Conservation (phyloP, 352 stramenopile genomes). For the Phytophthora ohioensis region DNA sequence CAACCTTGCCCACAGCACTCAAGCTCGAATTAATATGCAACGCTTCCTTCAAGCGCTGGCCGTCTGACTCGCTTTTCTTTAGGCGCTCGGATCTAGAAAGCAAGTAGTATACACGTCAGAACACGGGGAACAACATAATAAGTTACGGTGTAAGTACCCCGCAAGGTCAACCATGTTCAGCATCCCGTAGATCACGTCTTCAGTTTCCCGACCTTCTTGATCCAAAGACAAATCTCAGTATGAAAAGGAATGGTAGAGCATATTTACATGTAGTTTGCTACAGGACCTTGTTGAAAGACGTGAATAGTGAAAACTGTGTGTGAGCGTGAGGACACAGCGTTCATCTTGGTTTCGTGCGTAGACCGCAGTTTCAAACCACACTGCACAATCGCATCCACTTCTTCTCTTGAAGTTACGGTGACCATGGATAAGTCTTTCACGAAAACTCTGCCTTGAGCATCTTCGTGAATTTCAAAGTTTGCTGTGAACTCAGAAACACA, state of each 20-base stretch:
- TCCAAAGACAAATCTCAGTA: not conserved
- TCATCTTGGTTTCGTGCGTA: constrained; percentile 95
- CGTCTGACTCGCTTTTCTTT: constrained; percentile 90
- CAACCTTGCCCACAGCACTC: constrained; percentile 86
- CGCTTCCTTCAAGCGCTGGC: constrained; percentile 85
- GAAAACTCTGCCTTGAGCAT: constrained; percentile 92
- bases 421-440: constrained; percentile 94
- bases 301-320: constrained; percentile 91
- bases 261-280: not conserved
- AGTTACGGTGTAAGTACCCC: constrained; percentile 34
- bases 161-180: constrained; percentile 89
- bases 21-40: constrained; percentile 90
- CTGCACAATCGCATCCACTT: constrained; percentile 88
- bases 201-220: constrained; percentile 59
- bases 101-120: not conserved
- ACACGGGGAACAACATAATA: not conserved
- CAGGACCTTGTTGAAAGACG: constrained; percentile 81
- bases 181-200: constrained; percentile 87
- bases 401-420: constrained; percentile 86
- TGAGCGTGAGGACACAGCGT: constrained; percentile 89
- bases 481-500: constrained; percentile 34
- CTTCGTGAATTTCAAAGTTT: constrained; percentile 94
- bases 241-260: not conserved
- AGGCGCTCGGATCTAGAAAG: constrained; percentile 70
- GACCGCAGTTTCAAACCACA: constrained; percentile 88